These are phyloP conservation scores for Acephala macrosclerotiorum DNA, from an alignment of 2,329 filamentous ascomycete species.

Conservation along the genomic window DNA sequence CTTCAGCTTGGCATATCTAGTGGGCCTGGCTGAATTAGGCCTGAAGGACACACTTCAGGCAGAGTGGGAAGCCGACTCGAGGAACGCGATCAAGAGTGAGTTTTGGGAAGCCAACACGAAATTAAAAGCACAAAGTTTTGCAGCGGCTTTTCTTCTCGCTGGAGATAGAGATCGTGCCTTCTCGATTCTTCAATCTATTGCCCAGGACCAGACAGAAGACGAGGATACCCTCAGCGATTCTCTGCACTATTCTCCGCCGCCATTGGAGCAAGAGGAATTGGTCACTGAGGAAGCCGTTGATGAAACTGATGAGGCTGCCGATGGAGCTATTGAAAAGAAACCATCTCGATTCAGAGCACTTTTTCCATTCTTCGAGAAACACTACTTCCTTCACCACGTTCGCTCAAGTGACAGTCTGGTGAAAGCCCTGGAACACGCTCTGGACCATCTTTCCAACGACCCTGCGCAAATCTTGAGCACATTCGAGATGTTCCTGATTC, in stretches of 20 bases:
- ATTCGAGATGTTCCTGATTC: conserved; percentile 3
- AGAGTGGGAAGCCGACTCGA: conserved; percentile 24
- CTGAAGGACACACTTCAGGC: conserved; percentile 22
- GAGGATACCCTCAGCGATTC: neutral
- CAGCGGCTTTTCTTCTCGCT: conserved; percentile 30
- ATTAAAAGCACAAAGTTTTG: conserved; percentile 28
- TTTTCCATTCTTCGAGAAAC: neutral
- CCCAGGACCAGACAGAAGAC: neutral
- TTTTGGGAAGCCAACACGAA: conserved; percentile 5
- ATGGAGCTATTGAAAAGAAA: neutral
- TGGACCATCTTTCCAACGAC: neutral
- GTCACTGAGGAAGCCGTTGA: neutral
- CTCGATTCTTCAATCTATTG: neutral
- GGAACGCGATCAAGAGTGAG: neutral
- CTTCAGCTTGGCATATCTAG: conserved; percentile 7
- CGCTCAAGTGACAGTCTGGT: neutral
- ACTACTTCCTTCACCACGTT: neutral
- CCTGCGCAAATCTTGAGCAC: neutral
- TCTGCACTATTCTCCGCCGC: neutral
- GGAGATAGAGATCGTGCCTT: conserved; percentile 15
- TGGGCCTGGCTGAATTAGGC: conserved; percentile 30
- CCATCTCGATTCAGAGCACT: neutral
- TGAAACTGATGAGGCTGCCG: neutral
- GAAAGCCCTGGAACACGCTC: neutral
- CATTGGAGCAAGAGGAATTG: neutral